Evolutionary conservation across 768 basidiomycete species (phyloP), one percentile per base, ranked within the genome.

Genomic region (Psilocybe subaeruginosa): DNA sequence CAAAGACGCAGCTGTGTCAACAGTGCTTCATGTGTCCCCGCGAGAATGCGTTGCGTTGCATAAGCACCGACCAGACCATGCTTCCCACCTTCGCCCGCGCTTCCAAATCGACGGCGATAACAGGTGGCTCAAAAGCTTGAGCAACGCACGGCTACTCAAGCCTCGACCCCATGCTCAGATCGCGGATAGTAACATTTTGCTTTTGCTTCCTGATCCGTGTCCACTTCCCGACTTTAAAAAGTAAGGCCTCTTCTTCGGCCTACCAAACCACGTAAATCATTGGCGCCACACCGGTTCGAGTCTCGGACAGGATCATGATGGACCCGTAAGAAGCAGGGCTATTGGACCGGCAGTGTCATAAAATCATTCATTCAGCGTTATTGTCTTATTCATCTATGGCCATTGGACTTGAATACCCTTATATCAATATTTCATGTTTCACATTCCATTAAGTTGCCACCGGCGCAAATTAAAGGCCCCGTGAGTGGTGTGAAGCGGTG

Each of bases 401-500:
- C 41, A 43, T n/a, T 43, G 41, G 41, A 43, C 14, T 43, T 12
- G 41, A 43, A n/a, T 16, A n/a, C 14, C 41, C 41, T 4, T 43
- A 43, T 43, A 12, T 43, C 2, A 43, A n/a, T 43, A 43, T 14
- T 43, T 43, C 41, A 43, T 43, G 5, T 43, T 43, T 43, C 41
- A 43, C 41, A 43, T 43, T 43, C 41, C n/a, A 43, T 43, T 43
- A 43, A 43, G 14, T 43, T 39, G 37, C 37, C 37, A 39, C 45
- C 53, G 39, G 60, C 49, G 60, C 60, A 61, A 56, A 52, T 56
- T 48, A 61, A 56, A 33, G 17, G 55, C 30, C 43, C 48, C 19
- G 30, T 30, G 12, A 35, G 30, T 39, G 19, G 50, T 46, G 29
- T 45, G 54, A 27, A 54, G 39, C 19, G 31, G 39, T 16, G 23